These are phyloP conservation scores for Kazachstania martiniae DNA, from an alignment of 805 yeast species.

Conservation along the genomic window DNA sequence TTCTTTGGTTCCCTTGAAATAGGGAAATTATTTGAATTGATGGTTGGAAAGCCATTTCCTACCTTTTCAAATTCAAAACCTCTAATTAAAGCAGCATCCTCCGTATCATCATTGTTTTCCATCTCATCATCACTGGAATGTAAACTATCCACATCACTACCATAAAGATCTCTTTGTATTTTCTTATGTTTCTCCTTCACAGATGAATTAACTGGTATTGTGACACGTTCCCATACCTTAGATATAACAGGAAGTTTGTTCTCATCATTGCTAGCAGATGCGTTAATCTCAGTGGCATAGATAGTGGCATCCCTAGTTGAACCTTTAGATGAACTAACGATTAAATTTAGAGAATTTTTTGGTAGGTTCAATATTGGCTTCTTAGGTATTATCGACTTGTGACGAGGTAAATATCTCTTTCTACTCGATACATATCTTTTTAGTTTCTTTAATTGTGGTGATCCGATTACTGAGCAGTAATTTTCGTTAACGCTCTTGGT, in stretches of 20 bases:
- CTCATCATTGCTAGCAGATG: slow-evolving; percentile 9
- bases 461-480: neutral
- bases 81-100: slow-evolving; percentile 24
- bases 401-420: slow-evolving; percentile 10
- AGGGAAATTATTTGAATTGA: too few relatives aligned
- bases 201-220: slow-evolving; percentile 23
- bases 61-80: slow-evolving; percentile 15
- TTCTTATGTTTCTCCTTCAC: slow-evolving; percentile 18
- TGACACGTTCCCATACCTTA: slow-evolving; percentile 18
- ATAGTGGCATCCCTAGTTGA: slow-evolving; percentile 24
- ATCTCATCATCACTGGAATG: neutral
- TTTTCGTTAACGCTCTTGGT: neutral
- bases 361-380: slow-evolving; percentile 16
- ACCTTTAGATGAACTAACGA: slow-evolving; percentile 23
- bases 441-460: slow-evolving; percentile 1
- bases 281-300: slow-evolving; percentile 26
- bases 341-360: slow-evolving; percentile 12
- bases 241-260: slow-evolving; percentile 16
- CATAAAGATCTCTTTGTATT: slow-evolving; percentile 10
- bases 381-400: slow-evolving; percentile 10
- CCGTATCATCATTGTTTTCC: neutral
- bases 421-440: neutral
- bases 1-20: neutral
- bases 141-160: slow-evolving; percentile 3
- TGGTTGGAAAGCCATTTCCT: too few relatives aligned